Evolutionary conservation across 305 asterid genomes (phyloP).

Genomic region (Petunia hybrid): DNA sequence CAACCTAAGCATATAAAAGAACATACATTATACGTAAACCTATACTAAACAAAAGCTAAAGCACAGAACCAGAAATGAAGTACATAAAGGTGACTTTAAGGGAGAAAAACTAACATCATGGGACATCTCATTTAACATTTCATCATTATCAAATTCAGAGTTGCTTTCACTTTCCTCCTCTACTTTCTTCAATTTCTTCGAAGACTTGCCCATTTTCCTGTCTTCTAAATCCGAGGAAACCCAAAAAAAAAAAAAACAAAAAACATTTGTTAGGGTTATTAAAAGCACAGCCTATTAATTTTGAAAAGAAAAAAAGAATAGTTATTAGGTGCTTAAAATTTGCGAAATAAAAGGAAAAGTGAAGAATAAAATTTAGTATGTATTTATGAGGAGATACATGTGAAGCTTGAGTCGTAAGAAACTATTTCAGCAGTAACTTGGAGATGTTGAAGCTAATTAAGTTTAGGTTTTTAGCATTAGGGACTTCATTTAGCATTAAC

Average conservation of each 20-base stretch:
- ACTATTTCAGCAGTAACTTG: no score
- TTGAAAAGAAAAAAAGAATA: not conserved
- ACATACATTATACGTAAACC: not conserved
- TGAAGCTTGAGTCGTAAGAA: no score
- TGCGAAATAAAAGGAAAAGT: no score
- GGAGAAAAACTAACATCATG: conserved; percentile 41
- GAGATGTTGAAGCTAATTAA: no score
- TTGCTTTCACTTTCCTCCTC: conserved; percentile 58
- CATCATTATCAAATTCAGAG: conserved; percentile 49
- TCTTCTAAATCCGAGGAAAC: conserved; percentile 8
- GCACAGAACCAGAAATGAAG: not conserved
- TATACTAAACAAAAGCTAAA: not conserved
- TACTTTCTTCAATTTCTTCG: conserved; percentile 38
- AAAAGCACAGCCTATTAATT: not conserved
- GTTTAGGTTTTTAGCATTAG: no score
- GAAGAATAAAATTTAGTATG: no score
- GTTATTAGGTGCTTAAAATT: no score
- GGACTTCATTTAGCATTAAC: not conserved
- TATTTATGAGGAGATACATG: no score
- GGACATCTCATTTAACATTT: conserved; percentile 42
- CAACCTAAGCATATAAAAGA: conserved; percentile 24
- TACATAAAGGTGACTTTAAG: not conserved
- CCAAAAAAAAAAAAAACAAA: not conserved
- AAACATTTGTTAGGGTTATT: not conserved
- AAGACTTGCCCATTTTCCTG: conserved; percentile 43